Evolutionary conservation across 2,329 filamentous ascomycete genomes (phyloP).

Genomic region (Aureobasidium lini): DNA sequence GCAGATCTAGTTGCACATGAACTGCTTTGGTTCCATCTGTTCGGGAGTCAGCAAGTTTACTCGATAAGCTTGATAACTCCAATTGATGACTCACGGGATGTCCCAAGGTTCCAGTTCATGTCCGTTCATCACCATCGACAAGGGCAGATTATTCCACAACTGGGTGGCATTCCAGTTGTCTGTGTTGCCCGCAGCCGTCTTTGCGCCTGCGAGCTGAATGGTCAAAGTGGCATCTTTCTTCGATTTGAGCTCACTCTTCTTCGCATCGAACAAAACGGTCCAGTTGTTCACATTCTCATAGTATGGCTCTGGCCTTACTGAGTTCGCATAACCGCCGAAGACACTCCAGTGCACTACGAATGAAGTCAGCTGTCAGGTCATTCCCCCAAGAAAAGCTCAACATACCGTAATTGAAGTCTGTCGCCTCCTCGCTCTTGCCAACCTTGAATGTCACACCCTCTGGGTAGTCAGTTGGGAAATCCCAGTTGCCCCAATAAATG

Average conservation of each 20-base stretch:
- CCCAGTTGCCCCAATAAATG: constrained; percentile 55
- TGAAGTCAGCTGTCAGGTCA: not conserved
- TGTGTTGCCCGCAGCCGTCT: constrained; percentile 55
- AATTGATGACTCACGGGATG: constrained; percentile 42
- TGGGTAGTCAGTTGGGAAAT: constrained; percentile 54
- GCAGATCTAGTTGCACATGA: constrained; percentile 56
- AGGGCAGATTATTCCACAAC: constrained; percentile 46
- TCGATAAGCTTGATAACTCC: not conserved
- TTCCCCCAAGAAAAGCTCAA: not conserved
- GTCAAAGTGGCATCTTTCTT: constrained; percentile 50
- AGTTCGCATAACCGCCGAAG: constrained; percentile 50
- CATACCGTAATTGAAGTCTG: constrained; percentile 50
- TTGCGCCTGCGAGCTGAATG: constrained; percentile 55
- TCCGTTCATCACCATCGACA: constrained; percentile 43
- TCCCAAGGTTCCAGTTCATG: constrained; percentile 44
- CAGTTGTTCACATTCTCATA: constrained; percentile 50
- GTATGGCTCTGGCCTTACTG: constrained; percentile 36
- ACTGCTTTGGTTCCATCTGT: constrained; percentile 46
- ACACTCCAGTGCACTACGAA: constrained; percentile 53
- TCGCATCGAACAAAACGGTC: constrained; percentile 49
- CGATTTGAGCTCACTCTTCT: constrained; percentile 31
- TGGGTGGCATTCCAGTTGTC: constrained; percentile 50
- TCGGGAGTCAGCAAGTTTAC: not conserved
- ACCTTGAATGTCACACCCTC: constrained; percentile 51
- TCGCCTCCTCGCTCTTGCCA: constrained; percentile 41